phyloP scores from a whole-genome alignment of 768 basidiomycete genomes.

The Amanita brunnescens region DNA sequence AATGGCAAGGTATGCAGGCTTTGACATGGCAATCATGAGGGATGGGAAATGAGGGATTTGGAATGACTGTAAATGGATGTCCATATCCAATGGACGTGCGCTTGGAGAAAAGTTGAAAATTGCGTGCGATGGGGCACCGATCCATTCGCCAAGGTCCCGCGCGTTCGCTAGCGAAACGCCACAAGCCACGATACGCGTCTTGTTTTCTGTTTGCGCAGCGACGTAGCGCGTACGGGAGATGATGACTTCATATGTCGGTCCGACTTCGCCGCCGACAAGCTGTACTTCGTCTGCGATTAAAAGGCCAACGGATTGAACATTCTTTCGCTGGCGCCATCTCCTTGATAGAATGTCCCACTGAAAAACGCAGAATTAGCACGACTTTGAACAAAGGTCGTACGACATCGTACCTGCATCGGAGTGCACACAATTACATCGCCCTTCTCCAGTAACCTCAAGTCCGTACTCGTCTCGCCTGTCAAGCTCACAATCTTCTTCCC shows the following conservation, averaged over 20 bases:
- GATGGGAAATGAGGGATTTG: conserved; percentile 97
- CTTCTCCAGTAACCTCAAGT: conserved; percentile 82
- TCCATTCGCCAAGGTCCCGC: conserved; percentile 94
- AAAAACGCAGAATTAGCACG: conserved; percentile 5
- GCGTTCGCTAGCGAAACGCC: conserved; percentile 95
- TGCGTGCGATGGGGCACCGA: conserved; percentile 86
- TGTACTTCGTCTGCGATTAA: conserved; percentile 95
- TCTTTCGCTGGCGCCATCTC: conserved; percentile 94
- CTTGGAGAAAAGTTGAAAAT: conserved; percentile 98
- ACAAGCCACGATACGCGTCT: conserved; percentile 91
- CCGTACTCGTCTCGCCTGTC: conserved; percentile 91
- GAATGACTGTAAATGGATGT: conserved; percentile 95
- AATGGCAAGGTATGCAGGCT: conserved; percentile 92
- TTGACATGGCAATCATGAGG: conserved; percentile 98
- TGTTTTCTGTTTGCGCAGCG: conserved; percentile 84
- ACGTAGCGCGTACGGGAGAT: conserved; percentile 97
- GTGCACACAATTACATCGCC: conserved; percentile 93
- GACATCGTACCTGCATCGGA: conserved; percentile 63
- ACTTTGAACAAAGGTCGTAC: not conserved
- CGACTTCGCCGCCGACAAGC: conserved; percentile 88
- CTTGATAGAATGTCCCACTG: conserved; percentile 95
- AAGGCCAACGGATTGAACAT: conserved; percentile 87
- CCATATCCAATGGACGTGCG: conserved; percentile 94
- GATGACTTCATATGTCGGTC: conserved; percentile 93
- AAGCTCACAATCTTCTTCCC: conserved; percentile 91